Base-by-base conservation (phyloP, 2,329 filamentous ascomycete species). In the Curvularia verruculosa region DNA sequence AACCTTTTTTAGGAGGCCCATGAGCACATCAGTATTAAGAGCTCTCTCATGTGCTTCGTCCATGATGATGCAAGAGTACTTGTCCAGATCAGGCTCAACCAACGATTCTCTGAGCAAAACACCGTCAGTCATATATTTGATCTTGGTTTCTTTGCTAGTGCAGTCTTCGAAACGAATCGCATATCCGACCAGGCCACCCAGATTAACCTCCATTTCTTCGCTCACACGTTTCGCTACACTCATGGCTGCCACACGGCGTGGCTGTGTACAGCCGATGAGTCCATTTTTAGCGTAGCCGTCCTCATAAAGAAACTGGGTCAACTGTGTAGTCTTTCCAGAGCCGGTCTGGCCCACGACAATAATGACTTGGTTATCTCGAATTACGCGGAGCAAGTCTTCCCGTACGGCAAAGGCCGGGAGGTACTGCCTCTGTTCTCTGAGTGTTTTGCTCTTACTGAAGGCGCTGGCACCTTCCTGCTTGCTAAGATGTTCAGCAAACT, bases 51-150 rank as follows among this genome's bases (percentile, higher is more conserved):
- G 95, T 4, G 95, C 96, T 80, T 99, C 95, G 73, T 99, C 95
- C 95, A 99, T 99, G 77, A 99, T 99, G 69, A 99, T 92, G 74
- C 93, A 97, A 13, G 94, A 96, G 75, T 99, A 99, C 63, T 91
- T 91, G 76, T 98, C 95, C 44, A 99, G 82, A 74, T 99, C 94
- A 6, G 89, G 87, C 75, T 98, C 94, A 58, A 92, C 93, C 10
- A 99, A 83, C 5, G 92, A 97, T 72, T 99, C 96, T 79, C 95
- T 86, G 29, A 99, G 84, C 43, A 99, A 81, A 21, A 99, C 91
- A 80, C 95, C 95, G 71, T 99, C 96, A 0, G 95, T 99, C 93
- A 99, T 97, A 77, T 99, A 99, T 78, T 99, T 99, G 80, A 99
- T 98, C 58, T 89, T 83, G 0, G 95, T 99, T 56, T 98, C 90